Evolutionary conservation across 1,284 basidiomycete species (phyloP).

Genomic region (Leccinum pachyderme): DNA sequence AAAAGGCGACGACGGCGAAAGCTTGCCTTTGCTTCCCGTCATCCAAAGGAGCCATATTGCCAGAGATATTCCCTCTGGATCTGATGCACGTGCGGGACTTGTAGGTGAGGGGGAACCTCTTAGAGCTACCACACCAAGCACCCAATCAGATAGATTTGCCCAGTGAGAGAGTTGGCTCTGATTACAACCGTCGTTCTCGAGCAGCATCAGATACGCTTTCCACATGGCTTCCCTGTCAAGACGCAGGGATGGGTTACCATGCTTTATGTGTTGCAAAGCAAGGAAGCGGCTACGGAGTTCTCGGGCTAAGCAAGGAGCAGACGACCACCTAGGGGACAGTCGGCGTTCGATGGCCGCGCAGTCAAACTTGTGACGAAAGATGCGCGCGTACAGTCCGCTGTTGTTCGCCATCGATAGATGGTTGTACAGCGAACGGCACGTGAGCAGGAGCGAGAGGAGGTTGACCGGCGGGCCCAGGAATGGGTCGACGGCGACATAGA

Average conservation of each 20-base stretch:
- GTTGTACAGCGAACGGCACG: slow-evolving; percentile 46
- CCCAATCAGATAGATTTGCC: slow-evolving; percentile 36
- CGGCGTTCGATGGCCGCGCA: slow-evolving; percentile 52
- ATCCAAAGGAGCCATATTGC: slow-evolving; percentile 59
- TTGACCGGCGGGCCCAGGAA: slow-evolving; percentile 42
- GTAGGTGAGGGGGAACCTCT: slow-evolving; percentile 12
- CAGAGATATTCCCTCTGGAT: slow-evolving; percentile 41
- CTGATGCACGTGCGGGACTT: slow-evolving; percentile 12
- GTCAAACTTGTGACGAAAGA: slow-evolving; percentile 67
- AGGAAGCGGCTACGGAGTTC: slow-evolving; percentile 42
- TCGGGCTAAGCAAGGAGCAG: slow-evolving; percentile 34
- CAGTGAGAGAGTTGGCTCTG: slow-evolving; percentile 46
- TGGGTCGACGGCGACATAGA: slow-evolving; percentile 35
- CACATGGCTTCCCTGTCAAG: slow-evolving; percentile 45
- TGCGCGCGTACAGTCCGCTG: slow-evolving; percentile 53
- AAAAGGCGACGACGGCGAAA: slow-evolving; percentile 1
- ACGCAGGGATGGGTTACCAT: slow-evolving; percentile 14
- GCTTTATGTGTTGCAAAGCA: slow-evolving; percentile 39
- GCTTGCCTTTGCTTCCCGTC: slow-evolving; percentile 44
- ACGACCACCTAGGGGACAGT: slow-evolving; percentile 41
- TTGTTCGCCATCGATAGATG: slow-evolving; percentile 39
- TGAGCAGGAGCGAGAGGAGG: slow-evolving; percentile 47
- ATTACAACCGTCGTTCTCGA: slow-evolving; percentile 72
- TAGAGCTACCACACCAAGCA: slow-evolving; percentile 20
- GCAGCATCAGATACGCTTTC: slow-evolving; percentile 65